Conservation (phyloP, 176 grass and related monocot species). For the Musa acuminata region DNA sequence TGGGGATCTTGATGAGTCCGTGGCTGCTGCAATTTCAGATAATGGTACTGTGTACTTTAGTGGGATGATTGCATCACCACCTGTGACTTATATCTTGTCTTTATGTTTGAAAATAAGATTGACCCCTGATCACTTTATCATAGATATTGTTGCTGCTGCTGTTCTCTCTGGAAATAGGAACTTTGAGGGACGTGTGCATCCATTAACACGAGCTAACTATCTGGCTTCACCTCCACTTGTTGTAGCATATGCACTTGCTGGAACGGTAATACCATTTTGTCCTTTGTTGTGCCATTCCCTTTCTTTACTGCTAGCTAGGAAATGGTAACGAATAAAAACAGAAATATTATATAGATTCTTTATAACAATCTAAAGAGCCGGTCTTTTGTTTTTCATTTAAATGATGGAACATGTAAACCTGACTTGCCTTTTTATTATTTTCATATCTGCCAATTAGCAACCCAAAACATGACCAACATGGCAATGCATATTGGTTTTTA, state of each 20-base stretch:
- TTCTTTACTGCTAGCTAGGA: neutral
- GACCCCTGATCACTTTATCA: neutral
- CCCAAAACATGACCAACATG: neutral
- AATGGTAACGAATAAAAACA: neutral
- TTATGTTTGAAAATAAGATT: neutral
- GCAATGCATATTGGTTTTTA: neutral
- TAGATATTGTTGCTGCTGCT: conserved; percentile 25
- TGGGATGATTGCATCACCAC: neutral
- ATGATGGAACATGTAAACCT: neutral
- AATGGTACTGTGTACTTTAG: conserved; percentile 7
- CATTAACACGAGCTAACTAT: conserved; percentile 27
- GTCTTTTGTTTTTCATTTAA: neutral
- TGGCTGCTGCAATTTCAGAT: conserved; percentile 19
- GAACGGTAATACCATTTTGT: conserved; percentile 3
- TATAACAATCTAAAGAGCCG: neutral
- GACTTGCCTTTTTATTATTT: neutral
- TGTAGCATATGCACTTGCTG: conserved; percentile 35
- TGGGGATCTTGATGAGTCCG: conserved; percentile 18
- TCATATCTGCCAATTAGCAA: neutral
- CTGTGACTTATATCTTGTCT: neutral
- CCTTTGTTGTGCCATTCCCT: neutral
- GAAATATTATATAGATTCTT: neutral
- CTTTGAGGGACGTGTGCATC: conserved; percentile 32
- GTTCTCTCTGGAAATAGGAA: conserved; percentile 33
- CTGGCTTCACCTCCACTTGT: conserved; percentile 29